Percentiles rank a stretch among this genome's conserved stretches.
These are phyloP conservation scores for Dothistroma septosporum DNA, from an alignment of 2,329 filamentous ascomycete species.

Conservation along the genomic window DNA sequence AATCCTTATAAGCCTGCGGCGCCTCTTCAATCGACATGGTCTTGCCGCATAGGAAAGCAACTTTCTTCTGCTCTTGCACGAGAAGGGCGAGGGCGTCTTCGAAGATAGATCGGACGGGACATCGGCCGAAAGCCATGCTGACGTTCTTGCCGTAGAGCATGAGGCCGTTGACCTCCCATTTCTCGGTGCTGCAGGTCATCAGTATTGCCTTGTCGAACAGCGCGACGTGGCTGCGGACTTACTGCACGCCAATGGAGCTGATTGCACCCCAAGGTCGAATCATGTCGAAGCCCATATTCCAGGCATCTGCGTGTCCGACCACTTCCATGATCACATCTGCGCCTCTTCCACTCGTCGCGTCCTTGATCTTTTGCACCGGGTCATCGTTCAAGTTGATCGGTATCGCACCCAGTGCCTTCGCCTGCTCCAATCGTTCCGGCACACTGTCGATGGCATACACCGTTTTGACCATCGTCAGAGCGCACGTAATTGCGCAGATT, in stretches of 20 bases:
- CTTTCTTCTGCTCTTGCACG: slow-evolving; percentile 47
- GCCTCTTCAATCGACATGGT: slow-evolving; percentile 50
- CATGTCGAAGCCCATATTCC: slow-evolving; percentile 47
- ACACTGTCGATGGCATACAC: slow-evolving; percentile 51
- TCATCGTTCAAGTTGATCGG: slow-evolving; percentile 65
- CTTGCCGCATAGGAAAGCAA: slow-evolving; percentile 52
- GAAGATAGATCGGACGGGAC: slow-evolving; percentile 50
- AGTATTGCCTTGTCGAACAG: neutral
- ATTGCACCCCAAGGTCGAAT: slow-evolving; percentile 49
- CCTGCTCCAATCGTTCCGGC: slow-evolving; percentile 67
- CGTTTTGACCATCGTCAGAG: slow-evolving; percentile 32
- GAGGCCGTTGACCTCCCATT: slow-evolving; percentile 47
- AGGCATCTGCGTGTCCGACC: slow-evolving; percentile 47
- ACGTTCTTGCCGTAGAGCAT: slow-evolving; percentile 51
- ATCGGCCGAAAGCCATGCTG: slow-evolving; percentile 48
- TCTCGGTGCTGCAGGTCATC: slow-evolving; percentile 24
- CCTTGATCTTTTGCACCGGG: slow-evolving; percentile 62
- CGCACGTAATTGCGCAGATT: slow-evolving; percentile 60
- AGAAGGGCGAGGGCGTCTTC: slow-evolving; percentile 44
- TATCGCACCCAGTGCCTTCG: slow-evolving; percentile 71
- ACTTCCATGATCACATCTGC: slow-evolving; percentile 73
- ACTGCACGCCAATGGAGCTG: slow-evolving; percentile 47
- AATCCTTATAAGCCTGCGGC: slow-evolving; percentile 50
- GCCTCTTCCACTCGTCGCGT: slow-evolving; percentile 72
- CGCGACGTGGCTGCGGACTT: neutral